phyloP scores from a whole-genome alignment of 1,284 basidiomycete species.

The Fomitopsis schrenkii region DNA sequence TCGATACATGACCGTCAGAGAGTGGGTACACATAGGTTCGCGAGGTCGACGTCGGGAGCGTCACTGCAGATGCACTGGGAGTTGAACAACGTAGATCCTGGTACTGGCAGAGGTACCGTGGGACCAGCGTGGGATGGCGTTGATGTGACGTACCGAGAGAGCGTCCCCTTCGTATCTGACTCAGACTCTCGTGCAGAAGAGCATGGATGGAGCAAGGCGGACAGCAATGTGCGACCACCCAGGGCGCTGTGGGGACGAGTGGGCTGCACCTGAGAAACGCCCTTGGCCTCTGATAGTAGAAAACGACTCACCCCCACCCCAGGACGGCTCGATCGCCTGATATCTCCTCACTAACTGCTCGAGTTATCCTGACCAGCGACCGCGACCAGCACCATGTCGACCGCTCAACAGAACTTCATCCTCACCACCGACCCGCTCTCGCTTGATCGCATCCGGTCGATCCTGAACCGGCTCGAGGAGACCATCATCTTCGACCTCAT shows the following conservation, averaged over 20 bases:
- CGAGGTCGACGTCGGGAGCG: no score
- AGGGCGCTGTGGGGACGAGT: background rate
- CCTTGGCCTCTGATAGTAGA: background rate
- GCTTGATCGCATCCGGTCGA: conserved; percentile 81
- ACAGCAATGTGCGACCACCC: background rate
- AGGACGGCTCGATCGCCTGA: background rate
- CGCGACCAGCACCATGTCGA: conserved; percentile 37
- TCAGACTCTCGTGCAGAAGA: background rate
- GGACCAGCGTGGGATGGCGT: background rate
- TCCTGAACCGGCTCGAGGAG: conserved; percentile 90
- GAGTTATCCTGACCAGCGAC: background rate
- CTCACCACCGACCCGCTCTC: conserved; percentile 74
- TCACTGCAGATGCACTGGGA: no score
- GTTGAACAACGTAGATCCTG: no score
- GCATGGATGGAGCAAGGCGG: background rate
- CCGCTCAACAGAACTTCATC: conserved; percentile 55
- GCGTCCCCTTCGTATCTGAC: background rate
- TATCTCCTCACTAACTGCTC: background rate
- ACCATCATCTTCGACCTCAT: conserved; percentile 98
- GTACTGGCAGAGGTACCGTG: no score
- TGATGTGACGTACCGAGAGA: background rate
- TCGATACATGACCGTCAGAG: no score
- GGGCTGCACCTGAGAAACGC: background rate
- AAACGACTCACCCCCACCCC: background rate
- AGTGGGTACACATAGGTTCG: no score